Evolutionary conservation across 306 rosid genomes (phyloP).

Genomic region (Vigna nakashimae): DNA sequence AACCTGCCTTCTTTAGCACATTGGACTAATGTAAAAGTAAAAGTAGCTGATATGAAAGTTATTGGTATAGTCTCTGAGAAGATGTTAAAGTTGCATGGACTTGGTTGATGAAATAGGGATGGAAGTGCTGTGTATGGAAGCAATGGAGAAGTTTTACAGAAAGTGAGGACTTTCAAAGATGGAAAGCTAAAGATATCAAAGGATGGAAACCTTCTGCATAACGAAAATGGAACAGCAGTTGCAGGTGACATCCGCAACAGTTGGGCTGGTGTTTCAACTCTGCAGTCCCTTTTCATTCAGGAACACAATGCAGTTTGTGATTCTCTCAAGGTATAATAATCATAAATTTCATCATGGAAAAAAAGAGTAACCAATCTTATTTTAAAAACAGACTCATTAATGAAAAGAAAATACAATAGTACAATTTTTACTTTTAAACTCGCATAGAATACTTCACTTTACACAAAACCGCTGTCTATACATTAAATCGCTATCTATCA

Average conservation of each 20-base stretch:
- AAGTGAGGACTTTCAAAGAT: slow-evolving; percentile 59
- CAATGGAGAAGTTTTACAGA: slow-evolving; percentile 46
- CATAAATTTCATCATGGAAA: too few species aligned
- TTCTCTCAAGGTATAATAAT: slow-evolving; percentile 54
- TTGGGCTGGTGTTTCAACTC: slow-evolving; percentile 70
- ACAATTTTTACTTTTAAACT: too few species aligned
- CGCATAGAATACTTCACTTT: too few species aligned
- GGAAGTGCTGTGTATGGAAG: slow-evolving; percentile 68
- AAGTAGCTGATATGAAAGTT: not conserved
- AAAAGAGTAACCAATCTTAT: too few species aligned
- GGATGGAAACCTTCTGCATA: slow-evolving; percentile 55
- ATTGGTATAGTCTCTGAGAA: not conserved
- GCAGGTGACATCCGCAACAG: slow-evolving; percentile 65
- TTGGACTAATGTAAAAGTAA: too few species aligned
- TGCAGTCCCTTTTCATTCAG: slow-evolving; percentile 62
- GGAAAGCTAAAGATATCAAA: slow-evolving; percentile 63
- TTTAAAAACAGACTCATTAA: too few species aligned
- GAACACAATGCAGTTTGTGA: slow-evolving; percentile 71
- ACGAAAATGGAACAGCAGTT: slow-evolving; percentile 57
- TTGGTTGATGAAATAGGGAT: slow-evolving; percentile 51
- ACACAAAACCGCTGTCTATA: too few species aligned
- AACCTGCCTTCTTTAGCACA: too few species aligned
- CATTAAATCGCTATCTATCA: too few species aligned
- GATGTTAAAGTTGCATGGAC: not conserved
- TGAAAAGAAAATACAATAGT: too few species aligned